A percentile compares a stretch with the other conserved stretches of the same genome.
These are phyloP conservation scores for Trichocomaceae sp. DNA, from an alignment of 2,329 filamentous ascomycete genomes.

Conservation along the genomic window DNA sequence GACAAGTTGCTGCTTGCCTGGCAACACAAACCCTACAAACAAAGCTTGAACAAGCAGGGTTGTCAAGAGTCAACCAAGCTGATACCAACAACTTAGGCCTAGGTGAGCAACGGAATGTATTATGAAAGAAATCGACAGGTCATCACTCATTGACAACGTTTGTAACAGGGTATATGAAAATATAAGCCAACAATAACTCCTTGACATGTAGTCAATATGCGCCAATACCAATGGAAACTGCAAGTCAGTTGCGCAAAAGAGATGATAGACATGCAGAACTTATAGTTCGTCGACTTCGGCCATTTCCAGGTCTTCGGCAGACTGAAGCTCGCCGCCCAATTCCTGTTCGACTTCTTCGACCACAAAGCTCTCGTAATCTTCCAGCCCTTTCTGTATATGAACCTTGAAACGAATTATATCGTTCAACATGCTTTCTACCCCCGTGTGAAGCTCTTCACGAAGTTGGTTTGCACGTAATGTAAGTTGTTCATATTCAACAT, in stretches of 20 bases:
- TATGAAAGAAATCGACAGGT: constrained; percentile 5
- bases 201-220: constrained; percentile 1
- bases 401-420: constrained; percentile 99
- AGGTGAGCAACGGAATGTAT: neutral
- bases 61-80: neutral
- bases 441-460: constrained; percentile 95
- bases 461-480: constrained; percentile 75
- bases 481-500: constrained; percentile 91
- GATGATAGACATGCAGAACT: neutral
- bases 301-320: constrained; percentile 25
- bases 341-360: constrained; percentile 87
- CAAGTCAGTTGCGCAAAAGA: neutral
- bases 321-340: constrained; percentile 57
- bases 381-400: constrained; percentile 83
- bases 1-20: no score
- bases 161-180: constrained; percentile 11
- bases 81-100: neutral
- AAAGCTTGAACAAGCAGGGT: neutral
- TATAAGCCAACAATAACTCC: constrained; percentile 10
- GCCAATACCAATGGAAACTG: constrained; percentile 1
- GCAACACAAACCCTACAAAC: neutral
- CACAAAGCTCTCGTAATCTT: constrained; percentile 91
- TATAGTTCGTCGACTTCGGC: constrained; percentile 9
- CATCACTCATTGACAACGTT: constrained; percentile 11
- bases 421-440: constrained; percentile 92